Base-by-base conservation (phyloP, 2,329 filamentous ascomycete species). In the Aspergillus alliaceus region DNA sequence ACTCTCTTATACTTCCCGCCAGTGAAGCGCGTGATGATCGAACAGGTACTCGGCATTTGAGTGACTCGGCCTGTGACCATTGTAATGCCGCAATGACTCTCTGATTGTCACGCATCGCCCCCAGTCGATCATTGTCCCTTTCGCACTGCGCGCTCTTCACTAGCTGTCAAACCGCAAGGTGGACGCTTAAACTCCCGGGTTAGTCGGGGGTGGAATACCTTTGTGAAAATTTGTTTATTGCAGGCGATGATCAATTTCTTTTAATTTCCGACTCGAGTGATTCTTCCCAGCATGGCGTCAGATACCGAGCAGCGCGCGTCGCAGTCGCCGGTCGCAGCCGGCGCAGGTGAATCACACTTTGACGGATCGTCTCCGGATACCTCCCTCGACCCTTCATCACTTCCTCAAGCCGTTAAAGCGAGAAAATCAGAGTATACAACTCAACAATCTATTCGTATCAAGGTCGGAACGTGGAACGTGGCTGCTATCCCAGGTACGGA, bases 391-490 rank as follows among this genome's bases (percentile, higher is more conserved):
- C 59, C 74, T 11, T 65, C 66, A 47, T 81, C 80, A 31, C 75
- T 88, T 8, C 79, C 81, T 2, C 80, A 84, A 53, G 83, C 81
- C 2, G 74, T 98, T 37, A 84, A 88, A 69, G 86, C 89, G 37
- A 85, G 95, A 53, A 85, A 87, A 67, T 78, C 84, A 49, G 93
- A 98, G 72, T 99, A 93, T 72, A 88, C 89, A 25, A 85, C 87
- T 35, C 84, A 87, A 42, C 87, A 87, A 71, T 84, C 84, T 51
- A 85, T 96, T 65, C 88, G 87, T 63, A 84, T 99, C 74, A 97
- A 97, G 76, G 83, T 99, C 51, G 95, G 93, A 40, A 89, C 90
- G 0, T 99, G 95, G 95, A 99, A 99, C 75, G 91, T 96, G 15
- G 95, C 92, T 4, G 87, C 89, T 1, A 87, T 90, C 62, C 86